Evolutionary conservation across 2,329 filamentous ascomycete species (phyloP).

Genomic region (Hypoxylon sp.): DNA sequence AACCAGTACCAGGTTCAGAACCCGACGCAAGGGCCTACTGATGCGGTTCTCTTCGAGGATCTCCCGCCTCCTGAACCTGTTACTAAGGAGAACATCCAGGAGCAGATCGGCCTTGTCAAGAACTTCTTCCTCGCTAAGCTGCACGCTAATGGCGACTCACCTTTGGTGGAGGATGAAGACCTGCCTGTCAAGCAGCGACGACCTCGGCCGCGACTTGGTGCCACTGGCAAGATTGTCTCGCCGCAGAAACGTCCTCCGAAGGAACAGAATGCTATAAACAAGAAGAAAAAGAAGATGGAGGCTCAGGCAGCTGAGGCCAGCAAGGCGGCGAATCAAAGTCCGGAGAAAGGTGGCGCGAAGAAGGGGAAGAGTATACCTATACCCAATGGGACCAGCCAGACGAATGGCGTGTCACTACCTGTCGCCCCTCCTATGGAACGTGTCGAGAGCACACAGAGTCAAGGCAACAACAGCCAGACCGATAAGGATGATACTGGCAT

Average conservation of each 20-base stretch:
- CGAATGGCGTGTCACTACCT: conserved; percentile 58
- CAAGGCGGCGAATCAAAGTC: conserved; percentile 56
- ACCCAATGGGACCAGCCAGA: conserved; percentile 54
- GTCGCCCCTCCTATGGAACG: conserved; percentile 69
- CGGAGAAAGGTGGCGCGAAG: conserved; percentile 62
- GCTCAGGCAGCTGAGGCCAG: conserved; percentile 68
- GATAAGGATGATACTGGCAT: conserved; percentile 81
- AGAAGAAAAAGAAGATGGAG: conserved; percentile 88
- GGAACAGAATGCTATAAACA: conserved; percentile 85
- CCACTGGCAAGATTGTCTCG: conserved; percentile 87
- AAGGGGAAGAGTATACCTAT: conserved; percentile 63
- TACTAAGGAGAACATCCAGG: conserved; percentile 81
- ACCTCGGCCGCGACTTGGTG: conserved; percentile 74
- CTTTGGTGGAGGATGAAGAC: conserved; percentile 94
- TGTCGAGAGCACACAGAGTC: conserved; percentile 70
- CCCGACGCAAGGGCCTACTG: conserved; percentile 71
- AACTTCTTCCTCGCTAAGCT: conserved; percentile 94
- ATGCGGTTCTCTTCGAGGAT: conserved; percentile 75
- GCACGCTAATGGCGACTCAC: conserved; percentile 84
- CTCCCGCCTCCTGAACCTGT: conserved; percentile 82
- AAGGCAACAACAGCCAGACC: conserved; percentile 73
- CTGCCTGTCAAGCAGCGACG: conserved; percentile 91
- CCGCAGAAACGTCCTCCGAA: conserved; percentile 86
- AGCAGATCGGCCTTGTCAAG: conserved; percentile 88
- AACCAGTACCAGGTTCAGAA: conserved; percentile 86